These are phyloP conservation scores for Crotalaria pallida DNA, from an alignment of 306 rosid genomes.

Conservation along the genomic window DNA sequence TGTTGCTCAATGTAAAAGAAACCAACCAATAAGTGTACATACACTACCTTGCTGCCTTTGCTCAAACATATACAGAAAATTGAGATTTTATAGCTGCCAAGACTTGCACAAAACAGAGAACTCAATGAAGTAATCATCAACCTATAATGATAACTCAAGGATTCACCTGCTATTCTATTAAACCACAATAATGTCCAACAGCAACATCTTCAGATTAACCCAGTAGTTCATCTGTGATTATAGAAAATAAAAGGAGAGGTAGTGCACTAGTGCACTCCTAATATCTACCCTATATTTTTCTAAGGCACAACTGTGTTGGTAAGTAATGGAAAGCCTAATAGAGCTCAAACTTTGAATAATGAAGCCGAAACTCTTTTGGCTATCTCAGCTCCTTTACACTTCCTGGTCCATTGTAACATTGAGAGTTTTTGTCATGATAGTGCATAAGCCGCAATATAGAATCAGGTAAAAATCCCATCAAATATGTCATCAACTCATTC, in stretches of 20 bases:
- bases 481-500: conserved; percentile 26
- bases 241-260: background rate
- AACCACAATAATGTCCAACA: conserved; percentile 2
- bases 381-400: conserved; percentile 28
- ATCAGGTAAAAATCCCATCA: conserved; percentile 39
- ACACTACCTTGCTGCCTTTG: too few species aligned
- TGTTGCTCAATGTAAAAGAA: too few species aligned
- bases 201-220: conserved; percentile 11
- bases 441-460: conserved; percentile 28
- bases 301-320: background rate
- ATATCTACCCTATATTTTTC: background rate
- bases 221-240: background rate
- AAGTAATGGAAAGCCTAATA: conserved; percentile 3
- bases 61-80: too few species aligned
- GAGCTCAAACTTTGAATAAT: conserved; percentile 10
- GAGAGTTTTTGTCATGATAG: conserved; percentile 2
- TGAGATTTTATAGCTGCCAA: background rate
- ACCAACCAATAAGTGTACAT: too few species aligned
- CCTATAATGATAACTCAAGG: background rate
- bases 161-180: background rate
- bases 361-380: conserved; percentile 20
- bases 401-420: background rate
- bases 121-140: conserved; percentile 13
- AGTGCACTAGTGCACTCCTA: background rate
- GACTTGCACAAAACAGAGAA: background rate